Conservation (phyloP, 2,329 filamentous ascomycete species). For the Fusarium liriodendri region DNA sequence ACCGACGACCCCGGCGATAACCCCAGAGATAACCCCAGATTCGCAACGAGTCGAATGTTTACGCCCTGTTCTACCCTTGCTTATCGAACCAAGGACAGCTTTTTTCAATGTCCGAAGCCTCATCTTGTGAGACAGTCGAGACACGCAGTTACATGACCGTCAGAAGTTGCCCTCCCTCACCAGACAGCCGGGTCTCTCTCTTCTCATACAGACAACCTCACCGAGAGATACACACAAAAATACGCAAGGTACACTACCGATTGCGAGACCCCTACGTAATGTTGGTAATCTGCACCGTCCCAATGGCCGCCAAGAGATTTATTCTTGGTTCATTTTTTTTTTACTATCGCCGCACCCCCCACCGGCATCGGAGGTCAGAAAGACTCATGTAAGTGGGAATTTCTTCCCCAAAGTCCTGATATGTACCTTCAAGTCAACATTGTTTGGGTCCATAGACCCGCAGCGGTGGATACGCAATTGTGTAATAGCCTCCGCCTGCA, state of each 20-base stretch:
- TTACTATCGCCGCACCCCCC: conserved; percentile 10
- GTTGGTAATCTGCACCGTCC: conserved; percentile 19
- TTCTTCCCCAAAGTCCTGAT: conserved; percentile 1
- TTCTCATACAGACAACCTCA: not conserved
- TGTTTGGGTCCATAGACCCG: conserved; percentile 13
- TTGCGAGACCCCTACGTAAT: conserved; percentile 16
- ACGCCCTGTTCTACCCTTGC: not conserved
- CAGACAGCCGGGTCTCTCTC: not conserved
- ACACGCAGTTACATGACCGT: not conserved
- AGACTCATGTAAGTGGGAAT: conserved; percentile 5
- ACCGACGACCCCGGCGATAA: not conserved
- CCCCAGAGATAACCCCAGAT: not conserved
- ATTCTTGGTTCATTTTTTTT: conserved; percentile 2
- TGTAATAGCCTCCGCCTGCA: conserved; percentile 20
- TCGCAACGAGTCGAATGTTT: not conserved
- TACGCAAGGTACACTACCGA: conserved; percentile 15
- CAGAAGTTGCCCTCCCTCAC: not conserved
- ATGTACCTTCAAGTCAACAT: not conserved
- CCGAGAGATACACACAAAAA: not conserved
- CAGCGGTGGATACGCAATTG: conserved; percentile 35
- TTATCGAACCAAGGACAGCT: not conserved
- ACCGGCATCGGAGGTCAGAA: conserved; percentile 30
- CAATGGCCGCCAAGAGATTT: not conserved
- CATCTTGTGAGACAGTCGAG: not conserved
- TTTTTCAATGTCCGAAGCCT: not conserved